Base-by-base conservation (phyloP, 1,139 yeast genomes). In the Tardiomyces digboiensis region DNA sequence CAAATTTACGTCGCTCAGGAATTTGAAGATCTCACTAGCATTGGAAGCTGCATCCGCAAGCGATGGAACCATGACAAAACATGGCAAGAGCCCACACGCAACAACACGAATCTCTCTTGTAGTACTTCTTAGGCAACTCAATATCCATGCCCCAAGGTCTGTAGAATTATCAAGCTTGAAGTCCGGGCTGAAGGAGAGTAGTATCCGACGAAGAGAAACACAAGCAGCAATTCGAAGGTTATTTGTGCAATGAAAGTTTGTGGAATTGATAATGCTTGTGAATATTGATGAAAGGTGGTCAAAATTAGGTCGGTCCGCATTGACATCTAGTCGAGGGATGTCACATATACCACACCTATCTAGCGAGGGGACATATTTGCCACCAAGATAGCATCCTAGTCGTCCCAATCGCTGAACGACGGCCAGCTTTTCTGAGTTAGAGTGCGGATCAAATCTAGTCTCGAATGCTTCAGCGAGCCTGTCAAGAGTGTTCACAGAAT, bases 1-100 rank as follows among this genome's bases (percentile, higher is more conserved):
- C 74, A 68, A 3, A 64, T 55, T n/a, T 67, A 62, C 1, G 74
- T 47, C 14, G 53, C 57, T 19, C 59, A 55, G 48, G 5, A 45
- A 37, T 18, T 48, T 46, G 41, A 57, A 47, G 7, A 52, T 45
- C 18, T 45, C 42, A n/a, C 45, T 49, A 41, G 37, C 41, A 42
- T 29, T 43, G 39, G 19, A 39, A 39, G 33, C 45, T 21, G 39
- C 42, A 29, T 29, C 46, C 42, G 21, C 44, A 1, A 44, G 39
- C 20, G 38, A 36, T 2, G 42, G 43, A 2, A 44, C 46, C n/a
- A 39, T 22, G 5, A 49, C 40, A 38, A 56, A 54, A 19, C 46
- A 50, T 7, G 60, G 59, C 10, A 61, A 41, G 16, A 57, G 33
- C 19, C 46, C 46, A 1, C 55, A 50, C 1, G 59, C 55, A 1